These are phyloP conservation scores for Zangia roseola DNA, from an alignment of 768 basidiomycete genomes.

Conservation along the genomic window DNA sequence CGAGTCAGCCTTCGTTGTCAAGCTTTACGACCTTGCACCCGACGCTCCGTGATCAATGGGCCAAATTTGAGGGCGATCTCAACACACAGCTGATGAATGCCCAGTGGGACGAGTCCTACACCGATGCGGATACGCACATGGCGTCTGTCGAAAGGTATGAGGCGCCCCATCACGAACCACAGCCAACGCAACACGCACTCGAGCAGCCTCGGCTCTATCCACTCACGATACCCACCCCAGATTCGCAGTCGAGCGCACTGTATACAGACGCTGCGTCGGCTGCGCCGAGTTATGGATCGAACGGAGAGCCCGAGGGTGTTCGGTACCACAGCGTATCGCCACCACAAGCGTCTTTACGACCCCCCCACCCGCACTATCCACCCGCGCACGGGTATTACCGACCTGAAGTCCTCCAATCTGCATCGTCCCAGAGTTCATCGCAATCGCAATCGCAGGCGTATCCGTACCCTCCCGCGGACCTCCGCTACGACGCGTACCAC, in stretches of 20 bases:
- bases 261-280: constrained; percentile 4
- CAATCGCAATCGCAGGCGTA: constrained; percentile 10
- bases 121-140: constrained; percentile 21
- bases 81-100: constrained; percentile 46
- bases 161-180: background rate
- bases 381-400: constrained; percentile 10
- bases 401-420: constrained; percentile 8
- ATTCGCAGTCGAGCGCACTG: constrained; percentile 4
- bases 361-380: background rate
- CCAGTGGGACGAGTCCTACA: constrained; percentile 24
- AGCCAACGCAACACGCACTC: constrained; percentile 12
- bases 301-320: background rate
- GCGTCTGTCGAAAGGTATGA: constrained; percentile 2
- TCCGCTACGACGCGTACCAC: constrained; percentile 17
- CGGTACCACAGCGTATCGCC: constrained; percentile 6
- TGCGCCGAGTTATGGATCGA: constrained; percentile 5
- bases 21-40: constrained; percentile 52
- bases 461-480: constrained; percentile 9
- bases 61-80: constrained; percentile 55
- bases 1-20: constrained; percentile 27
- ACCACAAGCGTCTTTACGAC: constrained; percentile 6
- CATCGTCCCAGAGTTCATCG: constrained; percentile 21
- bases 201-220: constrained; percentile 25
- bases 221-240: constrained; percentile 22
- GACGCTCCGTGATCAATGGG: constrained; percentile 52